Base-by-base conservation (phyloP, 2,329 filamentous ascomycete genomes). In the Fusarium scirpi region DNA sequence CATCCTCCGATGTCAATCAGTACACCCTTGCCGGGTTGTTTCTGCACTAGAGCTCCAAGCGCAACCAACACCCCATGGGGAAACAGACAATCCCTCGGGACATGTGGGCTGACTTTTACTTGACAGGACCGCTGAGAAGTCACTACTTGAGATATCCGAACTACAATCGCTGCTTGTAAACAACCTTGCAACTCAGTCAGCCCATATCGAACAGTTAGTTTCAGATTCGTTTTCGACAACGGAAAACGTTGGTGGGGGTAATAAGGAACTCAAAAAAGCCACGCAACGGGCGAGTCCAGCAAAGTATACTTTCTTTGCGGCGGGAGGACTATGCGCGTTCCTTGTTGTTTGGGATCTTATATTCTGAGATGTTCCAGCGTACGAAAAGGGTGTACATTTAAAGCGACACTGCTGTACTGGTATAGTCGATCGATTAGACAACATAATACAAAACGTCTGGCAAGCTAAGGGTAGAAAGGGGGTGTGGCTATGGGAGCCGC, bases 141-240 rank as follows among this genome's bases (percentile, higher is more conserved):
- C 94, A 1, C 86, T 99, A 8, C 81, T 97, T 6, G 96, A 99
- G 79, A 98, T 99, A 69, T 92, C 94, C 10, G 94, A 97, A 77
- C 85, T 99, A 54, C 96, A 99, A 79, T 93, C 92, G 58, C 90
- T 95, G 57, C 90, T 99, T 15, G 93, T 96, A 43, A 89, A 89
- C 74, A 97, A 98, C 77, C 87, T 99, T 24, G 88, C 91, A 41
- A 91, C 91, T 16, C 96, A 99, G 78, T 92, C 93, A 58, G 94
- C 93, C 60, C 91, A 96, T 74, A 97, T 99, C 68, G 92, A 94
- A 65, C 92, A 96, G 78, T 85, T 99, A 22, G 93, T 97, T 32
- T 85, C 90, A 45, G 95, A 99, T 79, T 94, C 94, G 3, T 87
- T 90, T 65, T 86, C 89, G 32, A 98, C 94, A 12, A 89, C 91